phyloP scores from a whole-genome alignment of 768 basidiomycete species.

The Rubroboletus satanas region DNA sequence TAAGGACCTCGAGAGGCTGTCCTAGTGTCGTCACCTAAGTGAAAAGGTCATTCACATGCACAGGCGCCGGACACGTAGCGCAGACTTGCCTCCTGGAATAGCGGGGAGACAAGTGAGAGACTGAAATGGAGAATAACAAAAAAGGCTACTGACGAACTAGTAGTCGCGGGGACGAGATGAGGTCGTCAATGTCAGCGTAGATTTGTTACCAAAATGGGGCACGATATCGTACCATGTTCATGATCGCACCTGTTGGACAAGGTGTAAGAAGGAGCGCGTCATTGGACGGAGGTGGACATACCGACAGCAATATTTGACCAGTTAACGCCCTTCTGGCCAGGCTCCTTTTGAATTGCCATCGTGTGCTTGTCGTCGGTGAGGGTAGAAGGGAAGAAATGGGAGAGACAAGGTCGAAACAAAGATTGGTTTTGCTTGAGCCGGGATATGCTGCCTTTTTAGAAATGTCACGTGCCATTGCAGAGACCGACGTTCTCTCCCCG shows the following conservation, averaged over 20 bases:
- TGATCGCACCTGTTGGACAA: constrained; percentile 70
- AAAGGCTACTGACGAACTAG: constrained; percentile 44
- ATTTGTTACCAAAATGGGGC: constrained; percentile 32
- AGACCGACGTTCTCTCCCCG: too few species aligned
- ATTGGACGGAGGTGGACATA: constrained; percentile 39
- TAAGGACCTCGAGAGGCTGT: constrained; percentile 96
- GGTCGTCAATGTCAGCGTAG: constrained; percentile 6
- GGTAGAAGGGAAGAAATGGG: constrained; percentile 10
- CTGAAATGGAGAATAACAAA: not conserved
- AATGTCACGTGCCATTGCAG: not conserved
- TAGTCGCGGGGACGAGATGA: not conserved
- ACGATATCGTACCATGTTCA: constrained; percentile 82
- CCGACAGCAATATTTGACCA: constrained; percentile 97
- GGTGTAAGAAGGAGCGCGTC: constrained; percentile 16
- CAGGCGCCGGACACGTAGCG: not conserved
- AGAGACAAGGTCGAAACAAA: constrained; percentile 5
- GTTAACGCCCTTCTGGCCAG: constrained; percentile 86
- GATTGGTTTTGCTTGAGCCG: not conserved
- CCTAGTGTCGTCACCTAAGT: constrained; percentile 92
- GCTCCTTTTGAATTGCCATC: constrained; percentile 83
- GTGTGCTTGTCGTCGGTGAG: constrained; percentile 20
- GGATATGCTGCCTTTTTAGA: constrained; percentile 3
- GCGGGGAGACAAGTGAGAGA: constrained; percentile 13
- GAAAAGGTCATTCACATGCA: constrained; percentile 1
- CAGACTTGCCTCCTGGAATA: constrained; percentile 64